Conservation (phyloP, 2,329 filamentous ascomycete genomes). For the Aspergillus nomiae region DNA sequence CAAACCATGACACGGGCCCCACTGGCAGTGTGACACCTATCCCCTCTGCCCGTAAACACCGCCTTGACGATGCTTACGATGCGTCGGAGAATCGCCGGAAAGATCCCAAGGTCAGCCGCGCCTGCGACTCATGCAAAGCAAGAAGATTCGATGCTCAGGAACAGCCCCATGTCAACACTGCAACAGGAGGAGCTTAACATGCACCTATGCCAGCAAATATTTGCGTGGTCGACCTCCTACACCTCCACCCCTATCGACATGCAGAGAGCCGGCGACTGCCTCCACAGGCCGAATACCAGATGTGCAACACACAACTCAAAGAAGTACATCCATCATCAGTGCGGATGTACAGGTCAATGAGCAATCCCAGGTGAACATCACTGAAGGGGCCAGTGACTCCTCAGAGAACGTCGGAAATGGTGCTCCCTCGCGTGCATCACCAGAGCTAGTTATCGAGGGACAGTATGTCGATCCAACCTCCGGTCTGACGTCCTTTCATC, state of each 20-base stretch:
- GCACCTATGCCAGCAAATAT: constrained; percentile 17
- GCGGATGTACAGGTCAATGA: not conserved
- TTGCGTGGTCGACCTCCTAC: constrained; percentile 16
- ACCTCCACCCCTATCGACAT: constrained; percentile 3
- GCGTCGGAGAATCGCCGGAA: constrained; percentile 19
- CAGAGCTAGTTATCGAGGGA: constrained; percentile 19
- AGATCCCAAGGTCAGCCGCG: constrained; percentile 22
- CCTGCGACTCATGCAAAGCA: constrained; percentile 31
- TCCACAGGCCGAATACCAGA: not conserved
- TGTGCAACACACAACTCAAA: not conserved
- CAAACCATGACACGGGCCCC: not conserved
- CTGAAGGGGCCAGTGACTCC: not conserved
- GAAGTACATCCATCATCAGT: not conserved
- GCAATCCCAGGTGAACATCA: not conserved
- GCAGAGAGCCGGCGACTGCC: not conserved
- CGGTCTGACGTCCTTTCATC: constrained; percentile 23
- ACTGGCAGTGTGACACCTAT: not conserved
- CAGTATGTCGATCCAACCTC: constrained; percentile 26
- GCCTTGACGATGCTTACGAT: not conserved
- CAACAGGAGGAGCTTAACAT: constrained; percentile 11
- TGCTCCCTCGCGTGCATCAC: constrained; percentile 13
- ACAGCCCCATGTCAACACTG: constrained; percentile 50
- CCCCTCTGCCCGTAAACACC: not conserved
- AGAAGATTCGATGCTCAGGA: constrained; percentile 59
- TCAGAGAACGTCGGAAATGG: not conserved